phyloP scores from a whole-genome alignment of 306 rosid species.

The Alnus glutinosa region DNA sequence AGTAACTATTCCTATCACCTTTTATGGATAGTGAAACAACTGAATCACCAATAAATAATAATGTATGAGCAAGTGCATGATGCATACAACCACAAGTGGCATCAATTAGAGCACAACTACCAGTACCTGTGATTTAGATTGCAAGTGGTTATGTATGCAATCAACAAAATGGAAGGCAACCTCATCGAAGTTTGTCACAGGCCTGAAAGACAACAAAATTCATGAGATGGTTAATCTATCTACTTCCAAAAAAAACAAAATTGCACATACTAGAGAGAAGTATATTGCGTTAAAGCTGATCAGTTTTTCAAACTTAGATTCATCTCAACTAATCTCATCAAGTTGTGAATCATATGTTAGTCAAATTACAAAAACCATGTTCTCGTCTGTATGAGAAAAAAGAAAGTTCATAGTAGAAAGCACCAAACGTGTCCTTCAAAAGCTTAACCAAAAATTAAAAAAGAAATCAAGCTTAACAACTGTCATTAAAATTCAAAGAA shows the following conservation, averaged over 20 bases:
- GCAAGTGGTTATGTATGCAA: constrained; percentile 79
- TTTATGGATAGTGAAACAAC: background rate
- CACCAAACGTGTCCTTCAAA: background rate
- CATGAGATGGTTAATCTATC: constrained; percentile 4
- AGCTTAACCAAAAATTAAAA: background rate
- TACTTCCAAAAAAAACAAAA: background rate
- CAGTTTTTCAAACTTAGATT: background rate
- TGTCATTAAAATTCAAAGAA: too few relatives aligned
- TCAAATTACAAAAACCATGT: background rate
- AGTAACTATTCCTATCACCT: background rate
- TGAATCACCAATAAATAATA: background rate
- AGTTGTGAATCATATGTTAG: background rate
- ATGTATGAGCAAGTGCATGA: background rate
- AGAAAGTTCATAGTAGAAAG: background rate
- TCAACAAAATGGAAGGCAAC: constrained; percentile 84
- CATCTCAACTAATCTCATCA: background rate
- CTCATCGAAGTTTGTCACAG: constrained; percentile 77
- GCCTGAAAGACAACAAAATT: constrained; percentile 56
- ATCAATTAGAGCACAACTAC: background rate
- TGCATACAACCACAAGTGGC: background rate
- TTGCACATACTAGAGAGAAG: background rate
- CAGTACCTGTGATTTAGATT: constrained; percentile 59
- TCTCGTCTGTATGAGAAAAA: background rate
- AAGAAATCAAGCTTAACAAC: background rate
- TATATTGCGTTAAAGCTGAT: constrained; percentile 1